Evolutionary conservation across 2,329 filamentous ascomycete species (phyloP), one percentile per base, ranked within the genome.

Genomic region (Parastagonospora avenae): DNA sequence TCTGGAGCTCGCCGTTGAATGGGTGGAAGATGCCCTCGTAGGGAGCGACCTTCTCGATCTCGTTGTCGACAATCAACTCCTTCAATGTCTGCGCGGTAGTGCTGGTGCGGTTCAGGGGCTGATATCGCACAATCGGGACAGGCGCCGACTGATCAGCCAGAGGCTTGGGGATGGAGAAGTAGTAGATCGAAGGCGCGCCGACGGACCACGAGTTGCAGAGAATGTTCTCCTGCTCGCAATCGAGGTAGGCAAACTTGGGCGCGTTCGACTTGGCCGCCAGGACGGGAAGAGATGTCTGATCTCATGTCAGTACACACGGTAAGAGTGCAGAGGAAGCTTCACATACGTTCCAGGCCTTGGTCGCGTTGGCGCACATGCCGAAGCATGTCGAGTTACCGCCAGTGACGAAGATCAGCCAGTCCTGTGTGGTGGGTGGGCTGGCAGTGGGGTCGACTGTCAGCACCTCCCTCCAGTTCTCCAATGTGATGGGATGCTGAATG

Each of bases 371-470:
- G 74, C 90, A 93, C 66, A 83, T 80, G 62, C 88, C 89, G 68
- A 82, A 87, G 77, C 90, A 93, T 29, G 89, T 91, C 77, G 86
- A 88, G 80, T 92, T 92, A 62, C 88, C 80, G 48, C 90, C 90
- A 8, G 86, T 89, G 60, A 91, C 76, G 60, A 89, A 80, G 54
- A 93, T 78, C 80, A 89, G 86, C 88, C 88, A 92, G 75, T 91
- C 87, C 74, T 88, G 87, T 4, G 89, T 87, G 7, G 76, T 80
- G 9, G 83, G 71, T 46, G 68, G 82, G 55, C 82, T 81, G 27
- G 75, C 83, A 8, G 83, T 74, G 54, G 83, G 77, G 50, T 84
- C 78, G 28, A 85, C 82, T 43, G 78, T 86, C 53, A 93, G 78
- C 2, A 85, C 84, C 24, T 87, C 76, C 72, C 86, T 84, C 88